Evolutionary conservation across 1,284 basidiomycete genomes (phyloP).

Genomic region (Athelia psychrophila): DNA sequence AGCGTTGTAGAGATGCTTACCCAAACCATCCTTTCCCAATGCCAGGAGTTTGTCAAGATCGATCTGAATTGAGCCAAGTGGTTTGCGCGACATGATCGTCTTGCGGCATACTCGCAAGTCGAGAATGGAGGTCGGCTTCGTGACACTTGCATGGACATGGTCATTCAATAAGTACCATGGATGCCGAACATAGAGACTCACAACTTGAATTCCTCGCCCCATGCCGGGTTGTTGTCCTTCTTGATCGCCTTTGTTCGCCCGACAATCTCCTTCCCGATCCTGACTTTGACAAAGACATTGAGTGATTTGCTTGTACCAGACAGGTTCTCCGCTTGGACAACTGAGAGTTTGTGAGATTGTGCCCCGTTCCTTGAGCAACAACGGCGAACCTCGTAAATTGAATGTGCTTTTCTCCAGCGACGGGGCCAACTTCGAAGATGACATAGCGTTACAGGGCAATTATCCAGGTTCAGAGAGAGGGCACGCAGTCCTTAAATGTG

Average conservation of each 20-base stretch:
- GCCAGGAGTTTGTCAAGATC: background rate
- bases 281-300: background rate
- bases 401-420: too few relatives aligned
- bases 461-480: too few relatives aligned
- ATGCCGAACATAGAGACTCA: background rate
- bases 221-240: background rate
- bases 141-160: background rate
- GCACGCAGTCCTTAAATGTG: too few relatives aligned
- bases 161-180: background rate
- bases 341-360: too few relatives aligned
- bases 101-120: background rate
- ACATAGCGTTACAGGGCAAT: too few relatives aligned
- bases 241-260: background rate
- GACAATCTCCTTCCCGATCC: background rate
- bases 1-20: too few relatives aligned
- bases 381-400: too few relatives aligned
- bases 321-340: too few relatives aligned
- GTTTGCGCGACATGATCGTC: background rate
- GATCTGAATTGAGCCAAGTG: background rate
- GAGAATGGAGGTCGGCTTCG: background rate
- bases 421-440: too few relatives aligned
- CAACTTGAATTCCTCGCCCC: background rate
- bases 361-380: too few relatives aligned
- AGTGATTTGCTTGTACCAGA: background rate
- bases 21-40: background rate